Base-by-base conservation (phyloP, 208 protist genomes). In the Crithidia expoeki region DNA sequence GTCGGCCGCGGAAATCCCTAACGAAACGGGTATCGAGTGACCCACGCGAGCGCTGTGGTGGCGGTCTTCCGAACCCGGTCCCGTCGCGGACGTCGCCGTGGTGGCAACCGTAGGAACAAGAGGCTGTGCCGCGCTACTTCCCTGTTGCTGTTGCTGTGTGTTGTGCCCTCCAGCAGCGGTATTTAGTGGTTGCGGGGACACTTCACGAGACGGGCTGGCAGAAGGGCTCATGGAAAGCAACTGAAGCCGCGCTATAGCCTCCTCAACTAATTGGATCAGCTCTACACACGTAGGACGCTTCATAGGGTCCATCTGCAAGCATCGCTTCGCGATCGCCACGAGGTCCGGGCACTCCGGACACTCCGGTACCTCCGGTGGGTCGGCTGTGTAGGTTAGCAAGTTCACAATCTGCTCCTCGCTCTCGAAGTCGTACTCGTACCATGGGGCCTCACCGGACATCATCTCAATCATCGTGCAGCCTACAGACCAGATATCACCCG, bases 381-480 rank as follows among this genome's bases (percentile, higher is more conserved):
- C 92, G 6, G 76, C 73, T 0, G 89, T 86, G 86, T 95, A 92
- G 19, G 55, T 80, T 19, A 96, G 86, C 42, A 96, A 49, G 73
- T 94, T 96, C 27, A 95, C 83, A 34, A 96, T 91, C 68, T 94
- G 79, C 74, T 96, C 89, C 74, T 90, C 84, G 60, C 76, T 91
- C 56, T 95, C 87, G 53, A 96, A 94, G 38, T 95, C 88, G 79
- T 94, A 96, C 77, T 97, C 93, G 68, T 80, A 79, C 93, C 93
- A 97, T 34, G 93, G 94, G 16, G 82, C 81, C 60, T 93, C 80
- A 19, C 80, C 85, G 16, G 90, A 89, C 70, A 96, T 84, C 91
- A 97, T 97, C 71, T 97, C 94, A 46, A 97, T 90, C 69, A 97
- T 70, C 50, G 79, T 79, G 74, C 94, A 97, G 23, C 94, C 94